Evolutionary conservation across 177 flowering plant genomes (phyloP), one percentile per base, ranked within the genome.

Genomic region (Tripterygium wilfordii): DNA sequence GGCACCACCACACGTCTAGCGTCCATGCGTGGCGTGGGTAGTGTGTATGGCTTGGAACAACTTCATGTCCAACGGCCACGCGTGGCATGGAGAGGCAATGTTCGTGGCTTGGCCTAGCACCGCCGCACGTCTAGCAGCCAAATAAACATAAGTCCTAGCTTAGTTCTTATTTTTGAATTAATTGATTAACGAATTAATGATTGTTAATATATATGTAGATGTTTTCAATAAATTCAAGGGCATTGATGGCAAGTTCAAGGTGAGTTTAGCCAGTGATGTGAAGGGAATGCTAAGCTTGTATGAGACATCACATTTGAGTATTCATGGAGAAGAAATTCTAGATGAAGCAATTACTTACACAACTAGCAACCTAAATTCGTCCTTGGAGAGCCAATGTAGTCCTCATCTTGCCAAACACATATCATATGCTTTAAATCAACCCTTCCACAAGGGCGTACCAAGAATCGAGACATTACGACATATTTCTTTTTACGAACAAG

Each of bases 261-360:
- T 14, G 24, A 21, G 16, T 8, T 7, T 43, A 15, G 24, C 23
- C 8, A 33, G 18, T 9, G 49, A 53, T 43, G 49, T 12, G 0
- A 53, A 29, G 33, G 65, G 65, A 12, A 36, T 65, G 18, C 45
- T 61, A 12, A 29, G 51, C 42, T 36, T 65, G 36, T 56, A 51
- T 39, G 65, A 65, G 26, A 66, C 70, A 9, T 6, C 62, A 1
- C 56, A 42, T 33, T 21, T 56, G 9, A 29, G 56, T 20, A 17
- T 43, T 9, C 62, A 52, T 28, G 52, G 52, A 5, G 66, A 66
- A 53, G 51, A 51, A 14, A 42, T 51, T 3, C 22, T 65, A n/a
- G 70, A 65, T 14, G 62, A 65, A 28, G 69, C 69, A 9, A 15
- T 47, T 5, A 36, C 10, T 16, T 61, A 56, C 35, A 51, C 66